Conservation (phyloP, 2,329 filamentous ascomycete genomes). For the Aphanoascus verrucosus region DNA sequence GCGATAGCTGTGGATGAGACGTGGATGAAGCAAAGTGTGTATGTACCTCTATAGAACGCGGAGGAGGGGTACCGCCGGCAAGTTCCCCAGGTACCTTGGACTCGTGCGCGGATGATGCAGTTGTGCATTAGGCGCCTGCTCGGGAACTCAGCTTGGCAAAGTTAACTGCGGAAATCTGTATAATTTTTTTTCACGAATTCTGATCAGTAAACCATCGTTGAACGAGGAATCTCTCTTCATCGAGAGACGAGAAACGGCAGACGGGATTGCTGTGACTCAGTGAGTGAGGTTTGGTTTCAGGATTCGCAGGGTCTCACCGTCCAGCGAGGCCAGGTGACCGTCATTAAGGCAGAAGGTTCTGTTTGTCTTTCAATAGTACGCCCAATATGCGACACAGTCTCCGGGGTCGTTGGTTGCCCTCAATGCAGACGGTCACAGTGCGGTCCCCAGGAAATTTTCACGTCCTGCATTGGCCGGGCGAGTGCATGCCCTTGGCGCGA, state of each 20-base stretch:
- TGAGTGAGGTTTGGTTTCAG: neutral
- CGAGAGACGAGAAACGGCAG: no score
- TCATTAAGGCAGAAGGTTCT: neutral
- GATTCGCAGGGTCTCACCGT: neutral
- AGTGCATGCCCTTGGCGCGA: neutral
- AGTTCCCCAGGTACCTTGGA: neutral
- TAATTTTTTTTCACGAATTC: no score
- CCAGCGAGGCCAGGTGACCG: neutral
- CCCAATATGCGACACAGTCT: no score
- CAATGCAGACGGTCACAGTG: neutral
- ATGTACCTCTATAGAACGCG: neutral
- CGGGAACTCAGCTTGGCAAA: slow-evolving; percentile 10
- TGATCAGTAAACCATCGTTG: no score
- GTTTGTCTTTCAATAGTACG: no score
- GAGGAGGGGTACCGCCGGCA: slow-evolving; percentile 2
- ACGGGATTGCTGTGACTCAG: no score
- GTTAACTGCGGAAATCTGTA: neutral
- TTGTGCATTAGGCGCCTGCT: slow-evolving; percentile 7
- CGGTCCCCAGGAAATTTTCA: neutral
- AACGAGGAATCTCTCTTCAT: no score
- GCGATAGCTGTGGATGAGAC: neutral
- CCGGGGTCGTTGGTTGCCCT: no score
- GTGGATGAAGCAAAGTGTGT: no score
- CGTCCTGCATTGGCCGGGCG: neutral
- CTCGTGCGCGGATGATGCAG: slow-evolving; percentile 3